Evolutionary conservation across 352 stramenopile genomes (phyloP), one percentile per base, ranked within the genome.

Genomic region (Globisporangium iwayamae): DNA sequence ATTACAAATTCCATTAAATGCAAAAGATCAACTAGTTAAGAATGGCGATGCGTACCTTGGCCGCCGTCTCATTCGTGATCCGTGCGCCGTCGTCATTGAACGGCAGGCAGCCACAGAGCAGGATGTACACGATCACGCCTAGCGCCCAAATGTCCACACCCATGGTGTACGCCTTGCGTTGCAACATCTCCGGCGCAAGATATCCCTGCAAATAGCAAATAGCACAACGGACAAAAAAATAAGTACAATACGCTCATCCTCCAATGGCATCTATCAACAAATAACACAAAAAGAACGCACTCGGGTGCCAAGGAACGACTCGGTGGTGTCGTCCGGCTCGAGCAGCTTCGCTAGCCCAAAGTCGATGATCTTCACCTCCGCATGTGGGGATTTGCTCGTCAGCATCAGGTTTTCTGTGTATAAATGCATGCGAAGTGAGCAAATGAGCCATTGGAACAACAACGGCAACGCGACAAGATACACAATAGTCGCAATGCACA

Each of bases 321-420:
- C 76, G 1, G 87, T 94, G 52, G 86, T 92, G 65, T 87, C 81
- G 39, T 96, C 75, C 28, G 88, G 81, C 22, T 93, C 78, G 47
- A 98, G 72, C 48, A 98, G 72, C 78, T 99, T 99, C 1, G 91
- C 93, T 7, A 99, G 76, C 3, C 97, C 97, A 85, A 99, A 99
- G 75, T 99, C 97, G 66, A 99, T 99, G 63, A 99, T 98, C 77
- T 99, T 99, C 11, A 99, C 82, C 41, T 89, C 74, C 14, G 89
- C 81, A 30, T 82, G 79, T 9, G 76, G 76, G n/a, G 82, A 83
- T 65, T 92, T 91, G 63, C 75, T 90, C 34, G 86, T 94, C 46
- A 96, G 68, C 76, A 96, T 91, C 34, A 96, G 50, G 46, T 96
- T 96, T 64, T 95, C 88, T 79, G 43, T 50, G 45, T 30, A 46